Percentiles rank a stretch among this genome's conserved stretches.
These are phyloP conservation scores for Microascus cirrosus DNA, from an alignment of 2,329 filamentous ascomycete species.

Conservation along the genomic window DNA sequence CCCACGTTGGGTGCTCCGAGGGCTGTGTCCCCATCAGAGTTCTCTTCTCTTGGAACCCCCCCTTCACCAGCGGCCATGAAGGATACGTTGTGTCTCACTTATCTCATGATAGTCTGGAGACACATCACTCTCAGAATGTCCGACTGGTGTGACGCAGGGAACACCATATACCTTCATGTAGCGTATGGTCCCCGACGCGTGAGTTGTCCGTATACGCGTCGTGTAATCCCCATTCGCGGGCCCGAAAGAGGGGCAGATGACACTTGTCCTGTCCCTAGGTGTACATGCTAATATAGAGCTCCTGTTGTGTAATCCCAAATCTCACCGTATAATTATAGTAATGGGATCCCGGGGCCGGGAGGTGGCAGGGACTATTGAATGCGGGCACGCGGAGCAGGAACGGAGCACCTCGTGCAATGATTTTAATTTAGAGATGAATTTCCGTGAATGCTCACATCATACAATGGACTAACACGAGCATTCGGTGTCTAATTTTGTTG, in stretches of 20 bases:
- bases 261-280: background rate
- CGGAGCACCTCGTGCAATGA: background rate
- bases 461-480: background rate
- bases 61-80: too few relatives aligned
- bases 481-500: background rate
- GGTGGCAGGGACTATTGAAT: background rate
- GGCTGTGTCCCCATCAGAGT: too few relatives aligned
- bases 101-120: too few relatives aligned
- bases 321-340: background rate
- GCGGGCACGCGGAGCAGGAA: background rate
- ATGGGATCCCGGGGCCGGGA: background rate
- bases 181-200: background rate
- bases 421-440: background rate
- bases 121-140: too few relatives aligned
- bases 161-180: too few relatives aligned
- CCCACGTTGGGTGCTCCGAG: too few relatives aligned
- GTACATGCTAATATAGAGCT: background rate
- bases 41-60: too few relatives aligned
- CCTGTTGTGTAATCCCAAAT: background rate
- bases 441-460: background rate
- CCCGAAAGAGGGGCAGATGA: background rate
- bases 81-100: too few relatives aligned
- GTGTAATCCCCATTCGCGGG: background rate
- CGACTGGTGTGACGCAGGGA: too few relatives aligned
- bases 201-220: background rate